Evolutionary conservation across 352 stramenopile genomes (phyloP), one percentile per base, ranked within the genome.

Genomic region (Pilasporangium apinafurcum): DNA sequence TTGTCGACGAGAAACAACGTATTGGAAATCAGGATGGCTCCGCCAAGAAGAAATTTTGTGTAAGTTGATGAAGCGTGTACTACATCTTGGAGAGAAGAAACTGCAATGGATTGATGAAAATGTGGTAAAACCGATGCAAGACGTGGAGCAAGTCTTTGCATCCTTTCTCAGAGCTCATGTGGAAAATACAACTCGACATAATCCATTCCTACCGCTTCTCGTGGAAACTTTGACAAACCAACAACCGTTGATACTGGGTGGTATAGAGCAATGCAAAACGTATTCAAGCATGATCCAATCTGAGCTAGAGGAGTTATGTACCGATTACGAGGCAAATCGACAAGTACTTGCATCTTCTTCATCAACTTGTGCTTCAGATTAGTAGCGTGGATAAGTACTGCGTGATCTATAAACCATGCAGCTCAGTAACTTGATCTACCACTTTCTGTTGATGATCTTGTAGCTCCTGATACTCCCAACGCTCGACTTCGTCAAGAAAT

Each of bases 401-500:
- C n/a, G n/a, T n/a, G n/a, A n/a, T n/a, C n/a, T n/a, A 35, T 17
- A 35, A 35, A 25, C 50, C 50, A 46, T 68, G 59, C 1, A 65
- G 35, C 29, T 48, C 41, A 1, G 47, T 45, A 14, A 81, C 66
- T 50, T 58, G 50, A 20, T 79, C 55, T 8, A 84, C 48, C 13
- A 76, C 69, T 2, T 63, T 47, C 8, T 67, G 62, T 38, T 95
- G 83, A 45, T 92, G 80, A 0, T 56, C 40, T 56, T 92, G 80
- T 1, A 89, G 65, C 25, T 79, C 69, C 32, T 93, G 81, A 44
- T 91, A 90, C n/a, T 61, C 60, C 76, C 80, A 89, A 1, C 62
- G 59, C 42, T 83, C 67, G 8, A 69, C 72, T 52, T 85, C 75
- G 9, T 48, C 58, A 2, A 84, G 35, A 33, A 86, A 83, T 12